phyloP scores from a whole-genome alignment of 495 filamentous ascomycete species.

The Parathielavia appendiculata region DNA sequence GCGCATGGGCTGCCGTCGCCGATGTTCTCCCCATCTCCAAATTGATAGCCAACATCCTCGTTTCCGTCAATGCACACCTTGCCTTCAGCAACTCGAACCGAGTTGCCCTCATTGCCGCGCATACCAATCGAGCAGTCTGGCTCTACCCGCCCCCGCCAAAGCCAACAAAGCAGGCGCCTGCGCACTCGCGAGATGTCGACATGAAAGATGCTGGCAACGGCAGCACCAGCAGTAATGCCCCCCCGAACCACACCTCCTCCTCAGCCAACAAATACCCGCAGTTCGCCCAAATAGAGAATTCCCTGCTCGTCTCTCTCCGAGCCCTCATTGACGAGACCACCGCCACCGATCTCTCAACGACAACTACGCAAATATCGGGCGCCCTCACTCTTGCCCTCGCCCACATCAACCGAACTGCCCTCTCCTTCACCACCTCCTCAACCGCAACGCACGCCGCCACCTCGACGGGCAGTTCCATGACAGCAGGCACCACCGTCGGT shows the following conservation, averaged over 20 bases:
- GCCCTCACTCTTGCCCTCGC: slow-evolving; percentile 84
- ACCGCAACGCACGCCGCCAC: slow-evolving; percentile 19
- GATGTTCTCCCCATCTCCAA: slow-evolving; percentile 74
- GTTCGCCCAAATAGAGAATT: slow-evolving; percentile 77
- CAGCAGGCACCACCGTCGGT: slow-evolving; percentile 19
- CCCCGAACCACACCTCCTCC: slow-evolving; percentile 31
- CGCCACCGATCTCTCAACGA: slow-evolving; percentile 54
- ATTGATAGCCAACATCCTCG: slow-evolving; percentile 81
- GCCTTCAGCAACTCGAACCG: slow-evolving; percentile 89
- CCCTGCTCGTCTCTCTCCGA: slow-evolving; percentile 65
- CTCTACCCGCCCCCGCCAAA: slow-evolving; percentile 63
- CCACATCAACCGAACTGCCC: slow-evolving; percentile 67
- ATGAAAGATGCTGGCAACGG: slow-evolving; percentile 39
- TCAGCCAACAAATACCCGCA: slow-evolving; percentile 88
- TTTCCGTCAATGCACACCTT: slow-evolving; percentile 95
- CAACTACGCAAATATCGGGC: slow-evolving; percentile 77
- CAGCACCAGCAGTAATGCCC: neutral
- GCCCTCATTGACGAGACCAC: slow-evolving; percentile 63
- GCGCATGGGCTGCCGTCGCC: slow-evolving; percentile 79
- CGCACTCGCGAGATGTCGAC: slow-evolving; percentile 36
- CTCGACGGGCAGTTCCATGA: slow-evolving; percentile 18
- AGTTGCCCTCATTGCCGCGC: slow-evolving; percentile 86
- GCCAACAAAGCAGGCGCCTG: slow-evolving; percentile 25
- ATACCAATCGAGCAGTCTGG: slow-evolving; percentile 76
- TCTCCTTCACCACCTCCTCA: slow-evolving; percentile 34